Conservation (phyloP, 164 flowering plant species). For the Akebia trifoliata region DNA sequence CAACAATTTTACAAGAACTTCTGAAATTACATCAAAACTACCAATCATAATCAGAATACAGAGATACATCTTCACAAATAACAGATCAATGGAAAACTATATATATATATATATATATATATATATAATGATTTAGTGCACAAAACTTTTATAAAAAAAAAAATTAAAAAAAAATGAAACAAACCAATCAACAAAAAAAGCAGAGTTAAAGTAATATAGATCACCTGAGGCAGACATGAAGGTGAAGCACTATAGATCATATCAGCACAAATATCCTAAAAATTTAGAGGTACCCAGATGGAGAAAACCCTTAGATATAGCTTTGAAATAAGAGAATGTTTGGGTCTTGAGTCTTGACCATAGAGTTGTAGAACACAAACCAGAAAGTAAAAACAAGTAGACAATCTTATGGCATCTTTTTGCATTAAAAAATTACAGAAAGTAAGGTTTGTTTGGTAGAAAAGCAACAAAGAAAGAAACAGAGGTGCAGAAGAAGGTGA, state of each 20-base stretch:
- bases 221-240: slow-evolving; percentile 18
- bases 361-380: background rate
- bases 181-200: background rate
- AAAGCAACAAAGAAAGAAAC: slow-evolving; percentile 17
- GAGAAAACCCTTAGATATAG: slow-evolving; percentile 15
- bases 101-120: too few species aligned
- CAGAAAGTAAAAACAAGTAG: slow-evolving; percentile 1
- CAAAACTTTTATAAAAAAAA: background rate
- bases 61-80: background rate
- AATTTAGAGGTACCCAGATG: slow-evolving; percentile 21
- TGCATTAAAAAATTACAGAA: slow-evolving; percentile 6
- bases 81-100: slow-evolving; percentile 12
- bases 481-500: background rate
- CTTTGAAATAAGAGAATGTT: slow-evolving; percentile 8
- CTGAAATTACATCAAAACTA: background rate
- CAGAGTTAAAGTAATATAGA: background rate
- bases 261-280: slow-evolving; percentile 8
- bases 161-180: background rate
- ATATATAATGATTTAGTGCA: background rate
- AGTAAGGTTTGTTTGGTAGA: slow-evolving; percentile 25
- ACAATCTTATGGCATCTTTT: slow-evolving; percentile 8
- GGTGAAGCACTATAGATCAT: slow-evolving; percentile 16
- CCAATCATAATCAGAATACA: background rate
- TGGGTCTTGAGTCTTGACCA: slow-evolving; percentile 12
- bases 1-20: background rate